Percentiles rank a stretch among this genome's conserved stretches.
Conservation (phyloP, 1,284 basidiomycete genomes). For the Gymnopus androsaceus region DNA sequence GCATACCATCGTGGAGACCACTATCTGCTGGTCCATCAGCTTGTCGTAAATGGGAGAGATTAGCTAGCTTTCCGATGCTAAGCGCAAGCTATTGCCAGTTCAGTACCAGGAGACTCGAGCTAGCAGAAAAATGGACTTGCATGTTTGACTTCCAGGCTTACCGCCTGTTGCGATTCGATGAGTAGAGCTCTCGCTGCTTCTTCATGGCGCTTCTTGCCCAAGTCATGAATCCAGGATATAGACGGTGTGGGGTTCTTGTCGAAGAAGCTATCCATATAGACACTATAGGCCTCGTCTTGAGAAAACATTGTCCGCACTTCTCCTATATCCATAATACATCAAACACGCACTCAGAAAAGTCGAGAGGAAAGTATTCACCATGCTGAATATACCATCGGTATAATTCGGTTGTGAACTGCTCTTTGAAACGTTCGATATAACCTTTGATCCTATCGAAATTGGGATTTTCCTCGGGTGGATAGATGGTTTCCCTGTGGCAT, state of each 20-base stretch:
- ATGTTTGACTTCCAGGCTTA: conserved; percentile 70
- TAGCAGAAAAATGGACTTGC: conserved; percentile 43
- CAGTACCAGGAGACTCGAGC: background rate
- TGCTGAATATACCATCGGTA: conserved; percentile 87
- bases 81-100: conserved; percentile 52
- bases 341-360: conserved; percentile 13
- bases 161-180: conserved; percentile 57
- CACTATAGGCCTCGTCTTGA: conserved; percentile 63
- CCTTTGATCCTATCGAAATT: conserved; percentile 58
- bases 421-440: conserved; percentile 82
- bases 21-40: conserved; percentile 49
- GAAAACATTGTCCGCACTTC: conserved; percentile 77
- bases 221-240: conserved; percentile 90
- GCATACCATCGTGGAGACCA: conserved; percentile 56
- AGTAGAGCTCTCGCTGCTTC: conserved; percentile 69
- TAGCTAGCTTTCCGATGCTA: conserved; percentile 87
- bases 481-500: conserved; percentile 69
- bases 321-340: conserved; percentile 41
- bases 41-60: conserved; percentile 76
- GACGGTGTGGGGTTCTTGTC: conserved; percentile 58
- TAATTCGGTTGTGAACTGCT: conserved; percentile 85
- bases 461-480: conserved; percentile 64
- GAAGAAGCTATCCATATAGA: conserved; percentile 79
- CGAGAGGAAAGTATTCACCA: conserved; percentile 40
- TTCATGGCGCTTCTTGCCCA: conserved; percentile 70